Conservation (phyloP, 225 moss, liverwort and hornwort genomes). For the Polytrichum commune region DNA sequence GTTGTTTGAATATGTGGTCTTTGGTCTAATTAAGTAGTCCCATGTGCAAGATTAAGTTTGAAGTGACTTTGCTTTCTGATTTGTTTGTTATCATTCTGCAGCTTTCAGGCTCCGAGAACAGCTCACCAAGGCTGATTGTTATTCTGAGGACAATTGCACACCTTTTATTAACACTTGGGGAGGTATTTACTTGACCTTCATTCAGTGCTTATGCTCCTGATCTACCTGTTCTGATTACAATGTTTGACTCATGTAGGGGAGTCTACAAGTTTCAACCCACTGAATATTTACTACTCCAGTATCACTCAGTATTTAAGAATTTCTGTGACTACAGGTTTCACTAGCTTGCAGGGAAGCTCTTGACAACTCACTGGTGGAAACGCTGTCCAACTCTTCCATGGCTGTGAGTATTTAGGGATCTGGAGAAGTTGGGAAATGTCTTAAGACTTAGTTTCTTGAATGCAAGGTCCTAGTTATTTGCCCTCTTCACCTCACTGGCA, state of each 20-base stretch:
- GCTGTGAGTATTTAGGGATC: slow-evolving; percentile 34
- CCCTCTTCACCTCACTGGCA: no score
- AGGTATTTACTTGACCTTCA: slow-evolving; percentile 45
- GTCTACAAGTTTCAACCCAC: no score
- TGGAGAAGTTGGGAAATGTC: no score
- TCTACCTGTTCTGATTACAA: no score
- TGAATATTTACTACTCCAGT: no score
- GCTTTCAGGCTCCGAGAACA: slow-evolving; percentile 65
- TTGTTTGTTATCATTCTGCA: slow-evolving; percentile 17
- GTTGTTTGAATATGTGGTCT: not conserved
- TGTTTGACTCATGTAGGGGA: no score
- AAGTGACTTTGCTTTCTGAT: not conserved
- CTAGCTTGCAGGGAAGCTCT: slow-evolving; percentile 66
- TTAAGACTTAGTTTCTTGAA: no score
- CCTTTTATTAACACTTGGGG: slow-evolving; percentile 90
- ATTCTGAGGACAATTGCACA: slow-evolving; percentile 81
- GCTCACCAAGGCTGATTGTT: slow-evolving; percentile 77
- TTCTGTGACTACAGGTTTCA: slow-evolving; percentile 43
- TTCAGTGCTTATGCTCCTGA: no score
- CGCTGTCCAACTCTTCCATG: slow-evolving; percentile 59
- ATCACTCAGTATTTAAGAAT: no score
- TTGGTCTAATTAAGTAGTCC: not conserved
- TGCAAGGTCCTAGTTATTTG: no score
- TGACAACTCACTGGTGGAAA: slow-evolving; percentile 60
- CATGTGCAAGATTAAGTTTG: not conserved